These are phyloP conservation scores for Fusarium odoratissimum DNA, from an alignment of 2,329 filamentous ascomycete species.

Conservation along the genomic window DNA sequence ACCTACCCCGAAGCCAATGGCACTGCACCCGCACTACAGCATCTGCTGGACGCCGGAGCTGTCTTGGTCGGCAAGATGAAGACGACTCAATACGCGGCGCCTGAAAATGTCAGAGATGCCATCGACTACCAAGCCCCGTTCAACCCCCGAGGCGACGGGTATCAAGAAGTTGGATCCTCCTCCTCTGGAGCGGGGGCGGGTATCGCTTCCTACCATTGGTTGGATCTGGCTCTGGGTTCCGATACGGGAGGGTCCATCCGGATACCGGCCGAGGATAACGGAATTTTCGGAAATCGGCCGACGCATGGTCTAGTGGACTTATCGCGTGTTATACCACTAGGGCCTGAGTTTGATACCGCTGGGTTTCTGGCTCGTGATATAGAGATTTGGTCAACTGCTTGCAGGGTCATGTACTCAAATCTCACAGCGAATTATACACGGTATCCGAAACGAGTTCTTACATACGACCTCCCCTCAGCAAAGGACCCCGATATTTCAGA, in stretches of 20 bases:
- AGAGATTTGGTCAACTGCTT: neutral
- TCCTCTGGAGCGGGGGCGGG: neutral
- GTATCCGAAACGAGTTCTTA: neutral
- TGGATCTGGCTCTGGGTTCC: neutral
- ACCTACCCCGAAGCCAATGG: neutral
- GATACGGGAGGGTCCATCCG: neutral
- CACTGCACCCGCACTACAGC: neutral
- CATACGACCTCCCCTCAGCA: fast-evolving
- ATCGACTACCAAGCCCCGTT: neutral
- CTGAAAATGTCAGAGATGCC: neutral
- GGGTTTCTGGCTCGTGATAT: neutral
- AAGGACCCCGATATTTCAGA: fast-evolving
- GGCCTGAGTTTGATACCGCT: neutral
- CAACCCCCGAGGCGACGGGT: neutral
- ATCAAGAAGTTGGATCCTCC: neutral
- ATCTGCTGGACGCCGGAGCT: neutral
- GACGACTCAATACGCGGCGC: neutral
- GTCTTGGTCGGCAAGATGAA: neutral
- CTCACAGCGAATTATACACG: fast-evolving
- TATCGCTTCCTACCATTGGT: neutral
- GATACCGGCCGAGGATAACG: neutral
- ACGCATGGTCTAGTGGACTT: neutral
- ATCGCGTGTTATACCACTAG: neutral
- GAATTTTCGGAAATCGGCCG: neutral
- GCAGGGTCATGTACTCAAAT: neutral